Percentiles rank a stretch among this genome's conserved stretches.
phyloP scores from a whole-genome alignment of 371 early-diverging fungal genomes.

The Rhizopus stolonifer region DNA sequence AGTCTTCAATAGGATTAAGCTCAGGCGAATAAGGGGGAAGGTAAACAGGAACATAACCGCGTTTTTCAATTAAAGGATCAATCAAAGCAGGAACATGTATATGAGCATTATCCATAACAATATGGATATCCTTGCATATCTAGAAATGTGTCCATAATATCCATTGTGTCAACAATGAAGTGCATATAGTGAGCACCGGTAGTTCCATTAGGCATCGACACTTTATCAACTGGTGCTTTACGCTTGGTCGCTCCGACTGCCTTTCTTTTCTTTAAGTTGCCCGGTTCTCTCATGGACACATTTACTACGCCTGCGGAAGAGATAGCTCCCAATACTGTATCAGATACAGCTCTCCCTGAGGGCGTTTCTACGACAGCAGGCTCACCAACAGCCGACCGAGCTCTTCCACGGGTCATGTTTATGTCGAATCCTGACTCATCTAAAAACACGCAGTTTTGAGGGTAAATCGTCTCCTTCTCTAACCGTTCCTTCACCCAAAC shows the following conservation, averaged over 20 bases:
- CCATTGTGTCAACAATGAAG: slow-evolving; percentile 4
- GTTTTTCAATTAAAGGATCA: slow-evolving; percentile 13
- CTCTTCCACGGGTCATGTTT: too few relatives aligned
- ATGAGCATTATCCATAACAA: slow-evolving; percentile 2
- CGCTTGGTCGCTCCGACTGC: slow-evolving; percentile 7
- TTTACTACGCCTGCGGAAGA: too few relatives aligned
- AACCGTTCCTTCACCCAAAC: too few relatives aligned
- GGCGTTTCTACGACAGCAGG: too few relatives aligned
- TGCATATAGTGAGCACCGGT: slow-evolving; percentile 9
- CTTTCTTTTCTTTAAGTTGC: slow-evolving; percentile 8
- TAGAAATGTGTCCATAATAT: neutral
- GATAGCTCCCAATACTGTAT: slow-evolving; percentile 10
- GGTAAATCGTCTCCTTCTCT: too few relatives aligned
- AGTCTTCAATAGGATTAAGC: slow-evolving; percentile 14
- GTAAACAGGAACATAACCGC: slow-evolving; percentile 19
- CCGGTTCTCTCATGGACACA: slow-evolving; percentile 6
- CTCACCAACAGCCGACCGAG: too few relatives aligned
- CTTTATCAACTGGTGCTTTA: slow-evolving; percentile 3
- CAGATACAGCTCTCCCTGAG: too few relatives aligned
- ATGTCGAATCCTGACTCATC: too few relatives aligned
- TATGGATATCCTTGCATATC: neutral
- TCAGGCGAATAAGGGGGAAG: slow-evolving; percentile 20
- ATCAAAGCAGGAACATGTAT: too few relatives aligned
- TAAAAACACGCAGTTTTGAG: too few relatives aligned
- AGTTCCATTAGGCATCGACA: neutral